Conservation (phyloP, 495 filamentous ascomycete species). For the Penicillium coprophilum region DNA sequence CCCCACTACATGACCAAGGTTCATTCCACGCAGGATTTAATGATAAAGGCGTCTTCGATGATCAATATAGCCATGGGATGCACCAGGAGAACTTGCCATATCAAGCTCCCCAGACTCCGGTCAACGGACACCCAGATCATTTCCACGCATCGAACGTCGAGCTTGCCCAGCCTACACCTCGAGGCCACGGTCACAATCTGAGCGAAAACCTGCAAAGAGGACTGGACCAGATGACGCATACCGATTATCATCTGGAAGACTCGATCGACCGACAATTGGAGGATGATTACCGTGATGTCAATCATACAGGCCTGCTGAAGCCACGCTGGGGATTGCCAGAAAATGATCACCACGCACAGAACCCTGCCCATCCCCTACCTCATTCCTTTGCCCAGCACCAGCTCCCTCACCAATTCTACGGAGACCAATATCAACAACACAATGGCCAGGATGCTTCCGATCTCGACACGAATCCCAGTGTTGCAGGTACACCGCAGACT, state of each 20-base stretch:
- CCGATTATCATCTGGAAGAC: slow-evolving; percentile 75
- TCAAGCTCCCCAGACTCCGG: slow-evolving; percentile 35
- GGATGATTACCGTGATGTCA: slow-evolving; percentile 53
- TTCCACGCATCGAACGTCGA: slow-evolving; percentile 52
- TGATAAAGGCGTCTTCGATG: slow-evolving; percentile 31
- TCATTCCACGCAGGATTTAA: slow-evolving; percentile 37
- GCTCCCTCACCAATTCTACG: slow-evolving; percentile 39
- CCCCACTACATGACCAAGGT: slow-evolving; percentile 41
- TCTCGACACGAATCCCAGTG: slow-evolving; percentile 74
- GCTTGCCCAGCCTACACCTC: slow-evolving; percentile 65
- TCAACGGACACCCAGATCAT: slow-evolving; percentile 38
- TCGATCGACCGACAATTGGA: slow-evolving; percentile 70
- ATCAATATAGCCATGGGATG: slow-evolving; percentile 23
- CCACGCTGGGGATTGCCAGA: slow-evolving; percentile 43
- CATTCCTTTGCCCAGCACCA: slow-evolving; percentile 37
- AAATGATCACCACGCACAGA: slow-evolving; percentile 28
- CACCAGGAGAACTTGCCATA: slow-evolving; percentile 32
- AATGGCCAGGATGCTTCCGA: slow-evolving; percentile 61
- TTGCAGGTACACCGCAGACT: slow-evolving; percentile 60
- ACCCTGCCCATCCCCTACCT: slow-evolving; percentile 12
- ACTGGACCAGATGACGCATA: slow-evolving; percentile 66
- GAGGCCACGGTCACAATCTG: slow-evolving; percentile 62
- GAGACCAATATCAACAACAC: slow-evolving; percentile 35
- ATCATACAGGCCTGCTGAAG: slow-evolving; percentile 29
- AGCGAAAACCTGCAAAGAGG: slow-evolving; percentile 79